These are phyloP conservation scores for Hypoxylon fragiforme DNA, from an alignment of 495 filamentous ascomycete species.

Conservation along the genomic window DNA sequence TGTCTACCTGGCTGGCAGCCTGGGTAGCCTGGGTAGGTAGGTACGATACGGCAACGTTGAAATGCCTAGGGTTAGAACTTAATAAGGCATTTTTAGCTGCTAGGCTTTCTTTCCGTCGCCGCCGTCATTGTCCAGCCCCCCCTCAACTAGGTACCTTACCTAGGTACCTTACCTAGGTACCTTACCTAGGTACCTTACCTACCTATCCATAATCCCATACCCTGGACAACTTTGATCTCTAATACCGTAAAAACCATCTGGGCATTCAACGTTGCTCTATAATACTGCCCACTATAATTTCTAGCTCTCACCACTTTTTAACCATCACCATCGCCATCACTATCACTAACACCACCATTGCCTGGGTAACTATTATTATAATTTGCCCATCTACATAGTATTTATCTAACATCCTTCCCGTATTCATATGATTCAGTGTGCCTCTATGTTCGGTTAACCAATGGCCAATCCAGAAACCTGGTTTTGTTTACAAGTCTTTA, in stretches of 20 bases:
- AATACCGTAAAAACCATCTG: no score
- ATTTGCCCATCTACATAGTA: no score
- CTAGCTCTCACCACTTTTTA: background rate
- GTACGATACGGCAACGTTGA: no score
- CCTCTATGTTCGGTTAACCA: conserved; percentile 24
- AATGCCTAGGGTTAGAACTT: background rate
- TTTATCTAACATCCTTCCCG: no score
- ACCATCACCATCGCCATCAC: background rate
- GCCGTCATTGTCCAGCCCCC: background rate
- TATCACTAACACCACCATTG: background rate
- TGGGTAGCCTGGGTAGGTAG: no score
- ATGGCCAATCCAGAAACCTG: conserved; percentile 18
- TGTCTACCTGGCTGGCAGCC: background rate
- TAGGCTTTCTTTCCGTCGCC: background rate
- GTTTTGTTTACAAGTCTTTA: conserved; percentile 35
- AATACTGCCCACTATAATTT: no score
- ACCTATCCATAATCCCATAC: no score
- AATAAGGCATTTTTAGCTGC: background rate
- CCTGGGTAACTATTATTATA: conserved; percentile 11
- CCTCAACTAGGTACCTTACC: conserved; percentile 5
- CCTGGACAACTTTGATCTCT: no score
- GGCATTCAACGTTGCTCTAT: no score
- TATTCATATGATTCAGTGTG: conserved; percentile 18
- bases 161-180: background rate
- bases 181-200: background rate